Percentiles rank a stretch among this genome's conserved stretches.
phyloP scores from a whole-genome alignment of 2,329 filamentous ascomycete species.

The Corniculantispora saksenae region DNA sequence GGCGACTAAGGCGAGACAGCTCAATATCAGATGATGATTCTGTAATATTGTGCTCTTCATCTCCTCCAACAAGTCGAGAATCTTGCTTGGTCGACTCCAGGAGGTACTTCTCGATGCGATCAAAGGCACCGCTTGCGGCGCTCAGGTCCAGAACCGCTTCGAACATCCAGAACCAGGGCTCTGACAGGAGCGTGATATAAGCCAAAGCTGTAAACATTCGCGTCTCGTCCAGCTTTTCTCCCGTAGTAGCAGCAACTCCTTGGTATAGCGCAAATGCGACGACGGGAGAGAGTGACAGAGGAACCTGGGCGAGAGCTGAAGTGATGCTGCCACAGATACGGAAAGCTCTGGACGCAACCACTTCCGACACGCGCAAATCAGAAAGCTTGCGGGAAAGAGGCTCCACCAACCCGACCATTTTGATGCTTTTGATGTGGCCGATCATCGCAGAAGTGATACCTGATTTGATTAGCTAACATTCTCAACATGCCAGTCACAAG shows the following conservation, averaged over 20 bases:
- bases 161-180: constrained; percentile 42
- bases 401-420: constrained; percentile 40
- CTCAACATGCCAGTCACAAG: neutral
- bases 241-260: constrained; percentile 29
- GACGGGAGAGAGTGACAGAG: constrained; percentile 37
- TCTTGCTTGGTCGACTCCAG: constrained; percentile 30
- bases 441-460: constrained; percentile 37
- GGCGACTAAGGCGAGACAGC: neutral
- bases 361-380: constrained; percentile 36
- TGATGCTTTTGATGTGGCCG: constrained; percentile 44
- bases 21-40: neutral
- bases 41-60: neutral
- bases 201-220: constrained; percentile 45
- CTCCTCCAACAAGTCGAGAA: constrained; percentile 20
- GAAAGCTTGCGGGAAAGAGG: constrained; percentile 32
- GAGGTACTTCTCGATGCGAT: constrained; percentile 42
- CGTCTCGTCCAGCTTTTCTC: constrained; percentile 33
- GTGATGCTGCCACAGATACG: constrained; percentile 36
- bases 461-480: constrained; percentile 6
- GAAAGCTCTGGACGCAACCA: constrained; percentile 37
- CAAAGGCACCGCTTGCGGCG: constrained; percentile 40
- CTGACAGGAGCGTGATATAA: constrained; percentile 39
- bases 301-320: constrained; percentile 37
- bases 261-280: constrained; percentile 42
- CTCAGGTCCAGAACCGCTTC: constrained; percentile 39